Percentiles rank a stretch among this genome's conserved stretches.
Conservation (phyloP, 2,329 filamentous ascomycete species). For the Diplodia sapinea region DNA sequence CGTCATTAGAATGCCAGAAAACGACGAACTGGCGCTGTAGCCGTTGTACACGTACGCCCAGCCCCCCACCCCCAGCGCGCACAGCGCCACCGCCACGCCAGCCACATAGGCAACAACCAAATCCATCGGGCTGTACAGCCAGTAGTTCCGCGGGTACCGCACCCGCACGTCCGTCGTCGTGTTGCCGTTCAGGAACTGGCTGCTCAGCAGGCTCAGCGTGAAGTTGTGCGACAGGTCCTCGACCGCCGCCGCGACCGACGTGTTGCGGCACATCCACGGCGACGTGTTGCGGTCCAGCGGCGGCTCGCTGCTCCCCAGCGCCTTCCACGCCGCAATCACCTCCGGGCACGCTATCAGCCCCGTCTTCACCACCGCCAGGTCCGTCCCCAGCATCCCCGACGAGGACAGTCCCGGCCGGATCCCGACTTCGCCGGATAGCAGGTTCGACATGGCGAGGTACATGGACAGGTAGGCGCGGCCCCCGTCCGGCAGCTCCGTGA, state of each 20-base stretch:
- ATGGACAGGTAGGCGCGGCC: background rate
- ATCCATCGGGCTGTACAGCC: background rate
- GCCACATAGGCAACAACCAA: background rate
- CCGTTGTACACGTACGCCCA: slow-evolving; percentile 1
- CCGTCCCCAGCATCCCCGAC: background rate
- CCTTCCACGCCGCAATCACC: background rate
- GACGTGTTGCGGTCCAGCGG: background rate
- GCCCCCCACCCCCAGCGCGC: background rate
- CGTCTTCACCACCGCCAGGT: background rate
- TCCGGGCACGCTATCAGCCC: slow-evolving; percentile 6
- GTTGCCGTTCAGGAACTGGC: background rate
- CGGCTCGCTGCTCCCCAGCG: background rate
- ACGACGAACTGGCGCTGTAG: slow-evolving; percentile 15
- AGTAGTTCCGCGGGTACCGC: background rate
- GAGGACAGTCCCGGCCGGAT: background rate
- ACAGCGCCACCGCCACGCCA: background rate
- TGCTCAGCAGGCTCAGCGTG: slow-evolving; percentile 10
- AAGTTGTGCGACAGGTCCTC: slow-evolving; percentile 19
- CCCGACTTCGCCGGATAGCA: background rate
- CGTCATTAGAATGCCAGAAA: background rate
- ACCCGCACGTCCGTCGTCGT: background rate
- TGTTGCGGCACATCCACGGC: slow-evolving; percentile 14
- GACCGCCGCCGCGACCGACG: background rate
- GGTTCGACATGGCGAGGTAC: background rate
- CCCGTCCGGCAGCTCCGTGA: background rate